phyloP scores from a whole-genome alignment of 345 rosid genomes.

The Syzygium aqueum region DNA sequence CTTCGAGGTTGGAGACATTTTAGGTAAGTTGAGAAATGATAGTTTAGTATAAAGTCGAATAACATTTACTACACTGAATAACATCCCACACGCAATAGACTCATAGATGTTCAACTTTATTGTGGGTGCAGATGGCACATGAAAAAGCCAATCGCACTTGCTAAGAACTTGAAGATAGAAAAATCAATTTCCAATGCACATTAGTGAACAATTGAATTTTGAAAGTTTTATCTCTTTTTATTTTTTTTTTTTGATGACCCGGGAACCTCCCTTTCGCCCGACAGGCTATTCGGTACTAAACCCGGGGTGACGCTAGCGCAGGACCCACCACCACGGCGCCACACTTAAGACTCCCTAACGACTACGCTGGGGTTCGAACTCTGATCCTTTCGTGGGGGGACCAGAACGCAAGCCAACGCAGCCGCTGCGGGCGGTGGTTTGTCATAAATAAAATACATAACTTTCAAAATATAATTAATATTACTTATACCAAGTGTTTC shows the following conservation, averaged over 20 bases:
- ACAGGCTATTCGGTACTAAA: too few relatives aligned
- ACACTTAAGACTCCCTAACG: too few relatives aligned
- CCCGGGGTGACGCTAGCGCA: too few relatives aligned
- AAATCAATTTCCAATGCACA: not conserved
- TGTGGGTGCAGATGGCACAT: not conserved
- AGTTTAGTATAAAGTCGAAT: not conserved
- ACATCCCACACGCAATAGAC: not conserved
- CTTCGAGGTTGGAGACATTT: not conserved
- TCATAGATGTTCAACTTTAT: too few relatives aligned
- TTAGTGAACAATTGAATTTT: too few relatives aligned
- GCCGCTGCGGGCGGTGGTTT: too few relatives aligned
- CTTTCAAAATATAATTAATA: rapidly evolving
- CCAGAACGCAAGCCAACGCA: too few relatives aligned
- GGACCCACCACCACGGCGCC: too few relatives aligned
- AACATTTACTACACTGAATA: not conserved
- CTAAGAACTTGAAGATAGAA: not conserved
- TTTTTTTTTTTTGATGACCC: too few relatives aligned
- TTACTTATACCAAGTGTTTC: not conserved
- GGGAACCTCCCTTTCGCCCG: too few relatives aligned
- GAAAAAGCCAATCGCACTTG: not conserved
- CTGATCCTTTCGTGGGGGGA: too few relatives aligned
- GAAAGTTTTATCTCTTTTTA: not conserved
- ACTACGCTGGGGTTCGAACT: too few relatives aligned
- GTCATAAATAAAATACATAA: not conserved
- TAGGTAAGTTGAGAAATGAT: not conserved